Base-by-base conservation (phyloP, 441 rosid species). In the Daphne laureola region DNA sequence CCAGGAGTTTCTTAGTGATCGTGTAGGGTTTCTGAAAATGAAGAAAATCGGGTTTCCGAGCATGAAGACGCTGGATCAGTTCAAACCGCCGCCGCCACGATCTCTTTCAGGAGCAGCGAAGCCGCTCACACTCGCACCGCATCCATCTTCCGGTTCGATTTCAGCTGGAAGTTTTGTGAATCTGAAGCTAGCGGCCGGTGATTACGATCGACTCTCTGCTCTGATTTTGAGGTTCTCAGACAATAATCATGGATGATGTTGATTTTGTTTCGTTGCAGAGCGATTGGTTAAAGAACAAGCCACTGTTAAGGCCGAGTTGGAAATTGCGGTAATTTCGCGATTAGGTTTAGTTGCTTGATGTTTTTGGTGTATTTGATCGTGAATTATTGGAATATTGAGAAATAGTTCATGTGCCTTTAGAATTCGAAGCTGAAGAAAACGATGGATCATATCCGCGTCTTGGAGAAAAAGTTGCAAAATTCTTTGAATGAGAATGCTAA, bases 261-360 rank as follows among this genome's bases (percentile, higher is more conserved):
- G 57, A 49, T 71, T 31, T 46, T 21, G 53, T 62, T 71, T 64
- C 65, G 56, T 62, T 64, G 43, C 72, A 92, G 98, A 89, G 65
- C 89, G 86, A 63, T 49, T 89, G 81, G 82, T 86, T 67, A 86
- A 89, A 63, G 97, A 88, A 62, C 98, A 92, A 61, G 94, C 91
- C 38, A 70, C 98, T 2, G 84, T 81, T 67, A 88, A 80, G 67
- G 74, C 85, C 4, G 91, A 86, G 58, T 86, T 92, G 35, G 96
- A 88, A 55, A 57, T 86, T 79, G 94, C 94, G 88, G 96, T 92
- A 81, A 16, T 61, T 23, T 46, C 43, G 38, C 13, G 16, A 42
- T 45, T 15, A 31, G 11, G 8, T 31, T 31, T 31, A 9, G 9
- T 31, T 31, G 38, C 38, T 5, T 31, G 7, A 31, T 4, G 36